Conservation (phyloP, 2,329 filamentous ascomycete genomes). For the Rutstroemia sp. region DNA sequence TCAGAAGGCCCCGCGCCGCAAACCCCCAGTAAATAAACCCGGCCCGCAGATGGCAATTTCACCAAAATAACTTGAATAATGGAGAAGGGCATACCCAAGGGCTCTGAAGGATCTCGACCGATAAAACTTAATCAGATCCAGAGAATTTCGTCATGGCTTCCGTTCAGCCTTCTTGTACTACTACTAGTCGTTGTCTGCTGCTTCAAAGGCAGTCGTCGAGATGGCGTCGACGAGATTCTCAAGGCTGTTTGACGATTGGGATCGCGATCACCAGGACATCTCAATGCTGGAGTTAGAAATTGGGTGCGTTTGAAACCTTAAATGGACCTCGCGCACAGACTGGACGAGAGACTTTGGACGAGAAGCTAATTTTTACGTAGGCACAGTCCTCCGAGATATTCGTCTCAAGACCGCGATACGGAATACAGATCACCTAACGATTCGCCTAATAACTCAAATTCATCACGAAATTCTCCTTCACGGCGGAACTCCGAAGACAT, state of each 20-base stretch:
- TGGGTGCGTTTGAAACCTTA: not conserved
- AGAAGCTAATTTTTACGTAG: not conserved
- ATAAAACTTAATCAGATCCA: not conserved
- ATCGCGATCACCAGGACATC: slow-evolving; percentile 4
- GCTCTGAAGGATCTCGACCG: not conserved
- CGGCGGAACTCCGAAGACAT: not conserved
- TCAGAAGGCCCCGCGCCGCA: no score
- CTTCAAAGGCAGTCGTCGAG: not conserved
- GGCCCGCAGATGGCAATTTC: not conserved
- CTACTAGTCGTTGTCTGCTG: not conserved
- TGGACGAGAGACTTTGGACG: not conserved
- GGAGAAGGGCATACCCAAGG: not conserved
- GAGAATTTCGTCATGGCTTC: not conserved
- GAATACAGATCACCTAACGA: not conserved
- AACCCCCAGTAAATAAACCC: not conserved
- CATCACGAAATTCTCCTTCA: no score
- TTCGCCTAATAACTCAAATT: no score
- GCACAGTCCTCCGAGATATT: not conserved
- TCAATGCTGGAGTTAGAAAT: slow-evolving; percentile 3
- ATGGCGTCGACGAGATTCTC: slow-evolving; percentile 7
- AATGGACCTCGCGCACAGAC: not conserved
- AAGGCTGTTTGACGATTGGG: slow-evolving; percentile 11
- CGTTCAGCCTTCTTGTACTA: not conserved
- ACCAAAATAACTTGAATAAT: not conserved
- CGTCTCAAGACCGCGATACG: not conserved